Evolutionary conservation across 2,329 filamentous ascomycete genomes (phyloP), one percentile per base, ranked within the genome.

Genomic region (Colletotrichum sp.): DNA sequence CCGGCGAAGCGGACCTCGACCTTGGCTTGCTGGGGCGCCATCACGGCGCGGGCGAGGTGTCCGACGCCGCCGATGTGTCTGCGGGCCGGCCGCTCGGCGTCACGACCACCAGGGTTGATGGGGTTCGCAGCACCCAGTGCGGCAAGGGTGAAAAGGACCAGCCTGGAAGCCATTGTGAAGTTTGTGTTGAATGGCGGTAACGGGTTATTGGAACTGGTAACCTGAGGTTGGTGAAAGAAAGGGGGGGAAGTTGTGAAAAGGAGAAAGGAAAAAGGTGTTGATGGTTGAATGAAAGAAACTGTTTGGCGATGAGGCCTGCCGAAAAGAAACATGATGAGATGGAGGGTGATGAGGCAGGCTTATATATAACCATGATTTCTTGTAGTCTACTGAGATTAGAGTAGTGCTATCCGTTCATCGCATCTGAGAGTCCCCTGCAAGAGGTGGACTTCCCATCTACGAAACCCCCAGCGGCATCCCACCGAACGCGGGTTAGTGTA

Each of bases 91-190:
- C 72, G 72, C 52, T 71, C 36, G 18, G 36, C 68, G 43, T 52
- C 43, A 24, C 68, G 61, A 61, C 52, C 61, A 36, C 55, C 52
- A 13, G 61, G 68, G 68, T 61, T 21, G 34, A 74, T 67, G 52
- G 72, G 68, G 72, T 74, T 74, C 52, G 68, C 72, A n/a, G 72
- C 7, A 74, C 18, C 72, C 72, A 74, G 72, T 30, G 68, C 72
- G 72, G 72, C 72, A 67, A 74, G 72, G n/a, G 72, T 52, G 52
- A 67, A 74, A 30, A 74, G 60, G 72, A 74, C 61, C 72, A 74
- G 61, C 60, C 72, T 70, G 61, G 68, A 74, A 7, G 68, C 72
- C 72, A 74, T 74, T 52, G 30, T 74, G 21, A 48, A 36, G 10
- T 16, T 74, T 28, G 18, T 67, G 6, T 28, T 10, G n/a, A 18